Percentiles rank a stretch among this genome's conserved stretches.
These are phyloP conservation scores for Lathyrus oleraceus DNA, from an alignment of 306 rosid species.

Conservation along the genomic window DNA sequence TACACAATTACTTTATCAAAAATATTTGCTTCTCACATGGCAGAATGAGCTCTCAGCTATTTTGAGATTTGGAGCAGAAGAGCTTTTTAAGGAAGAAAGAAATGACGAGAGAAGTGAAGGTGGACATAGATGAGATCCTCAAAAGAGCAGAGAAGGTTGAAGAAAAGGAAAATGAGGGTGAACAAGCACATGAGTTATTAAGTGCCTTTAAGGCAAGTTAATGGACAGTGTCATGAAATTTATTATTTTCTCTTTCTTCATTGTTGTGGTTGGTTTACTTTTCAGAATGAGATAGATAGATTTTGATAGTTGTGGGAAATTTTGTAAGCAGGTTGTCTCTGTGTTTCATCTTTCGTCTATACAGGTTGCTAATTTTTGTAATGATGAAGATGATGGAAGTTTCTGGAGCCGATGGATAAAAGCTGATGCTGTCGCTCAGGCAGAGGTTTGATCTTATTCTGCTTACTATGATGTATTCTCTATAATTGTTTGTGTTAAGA, in stretches of 20 bases:
- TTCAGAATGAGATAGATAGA: neutral
- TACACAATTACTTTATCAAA: neutral
- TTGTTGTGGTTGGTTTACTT: neutral
- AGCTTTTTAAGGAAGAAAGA: slow-evolving; percentile 95
- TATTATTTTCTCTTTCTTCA: neutral
- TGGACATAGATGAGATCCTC: slow-evolving; percentile 99
- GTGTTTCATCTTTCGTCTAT: neutral
- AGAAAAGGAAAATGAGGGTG: slow-evolving; percentile 73
- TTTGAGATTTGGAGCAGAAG: slow-evolving; percentile 97
- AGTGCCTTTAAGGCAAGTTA: slow-evolving; percentile 92
- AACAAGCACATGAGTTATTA: slow-evolving; percentile 75
- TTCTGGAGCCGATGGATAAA: slow-evolving; percentile 99
- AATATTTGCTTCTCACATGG: slow-evolving; percentile 34
- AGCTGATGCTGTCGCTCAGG: slow-evolving; percentile 83
- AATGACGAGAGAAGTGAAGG: slow-evolving; percentile 93
- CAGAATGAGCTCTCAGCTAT: slow-evolving; percentile 97
- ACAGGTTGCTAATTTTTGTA: slow-evolving; percentile 91
- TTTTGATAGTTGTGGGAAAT: slow-evolving; percentile 2
- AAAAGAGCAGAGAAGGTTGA: slow-evolving; percentile 99
- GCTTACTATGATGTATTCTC: neutral
- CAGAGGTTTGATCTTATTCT: slow-evolving; percentile 66
- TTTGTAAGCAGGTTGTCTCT: neutral
- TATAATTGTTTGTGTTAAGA: neutral
- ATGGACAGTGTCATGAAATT: slow-evolving; percentile 9
- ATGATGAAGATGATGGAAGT: slow-evolving; percentile 93